These are phyloP conservation scores for Leccinum idahoense DNA, from an alignment of 1,284 basidiomycete species.

Conservation along the genomic window DNA sequence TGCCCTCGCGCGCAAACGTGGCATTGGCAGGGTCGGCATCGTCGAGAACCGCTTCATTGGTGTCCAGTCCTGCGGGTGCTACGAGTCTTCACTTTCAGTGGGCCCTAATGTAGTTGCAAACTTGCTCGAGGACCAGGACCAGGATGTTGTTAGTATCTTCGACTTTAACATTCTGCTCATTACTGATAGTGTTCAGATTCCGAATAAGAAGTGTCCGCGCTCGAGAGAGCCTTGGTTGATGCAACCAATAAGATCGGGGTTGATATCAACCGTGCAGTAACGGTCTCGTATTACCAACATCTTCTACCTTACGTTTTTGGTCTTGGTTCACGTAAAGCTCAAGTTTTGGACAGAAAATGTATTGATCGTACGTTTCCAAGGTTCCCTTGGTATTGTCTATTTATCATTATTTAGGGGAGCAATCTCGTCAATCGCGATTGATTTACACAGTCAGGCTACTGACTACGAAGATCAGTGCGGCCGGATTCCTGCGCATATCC, in stretches of 20 bases:
- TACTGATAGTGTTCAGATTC: slow-evolving; percentile 48
- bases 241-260: slow-evolving; percentile 90
- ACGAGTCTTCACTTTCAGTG: slow-evolving; percentile 37
- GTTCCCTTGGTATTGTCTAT: slow-evolving; percentile 9
- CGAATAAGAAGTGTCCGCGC: slow-evolving; percentile 77
- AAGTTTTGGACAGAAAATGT: slow-evolving; percentile 75
- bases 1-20: too few relatives aligned
- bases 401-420: slow-evolving; percentile 56
- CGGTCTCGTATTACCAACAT: slow-evolving; percentile 82
- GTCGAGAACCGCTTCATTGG: too few relatives aligned
- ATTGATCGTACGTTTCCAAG: slow-evolving; percentile 47
- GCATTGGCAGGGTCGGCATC: too few relatives aligned
- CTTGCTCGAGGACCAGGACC: slow-evolving; percentile 77
- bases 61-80: too few relatives aligned
- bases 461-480: slow-evolving; percentile 85
- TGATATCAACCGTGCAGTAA: slow-evolving; percentile 90
- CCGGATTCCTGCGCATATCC: slow-evolving; percentile 85
- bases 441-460: slow-evolving; percentile 79
- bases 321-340: slow-evolving; percentile 92
- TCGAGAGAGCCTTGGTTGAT: slow-evolving; percentile 89
- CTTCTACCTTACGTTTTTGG: slow-evolving; percentile 91
- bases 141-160: slow-evolving; percentile 70
- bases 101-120: slow-evolving; percentile 79
- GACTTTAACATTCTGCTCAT: not conserved
- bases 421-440: slow-evolving; percentile 80